These are phyloP conservation scores for Kluyveromyces siamensis DNA, from an alignment of 805 yeast genomes.

Conservation along the genomic window DNA sequence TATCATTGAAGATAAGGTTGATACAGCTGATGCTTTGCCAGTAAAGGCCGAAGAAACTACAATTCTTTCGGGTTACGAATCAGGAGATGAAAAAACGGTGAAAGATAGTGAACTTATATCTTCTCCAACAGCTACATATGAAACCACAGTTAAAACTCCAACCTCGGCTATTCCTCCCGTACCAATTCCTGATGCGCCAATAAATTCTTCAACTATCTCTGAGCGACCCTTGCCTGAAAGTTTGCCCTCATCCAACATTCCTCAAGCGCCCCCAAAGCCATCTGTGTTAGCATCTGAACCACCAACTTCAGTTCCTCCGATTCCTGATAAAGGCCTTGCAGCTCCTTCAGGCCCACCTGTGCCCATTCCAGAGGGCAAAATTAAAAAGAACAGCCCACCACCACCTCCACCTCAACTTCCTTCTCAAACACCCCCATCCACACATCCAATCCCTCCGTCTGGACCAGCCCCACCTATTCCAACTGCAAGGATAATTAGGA, in stretches of 20 bases:
- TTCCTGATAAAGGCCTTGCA: neutral
- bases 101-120: neutral
- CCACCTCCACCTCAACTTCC: constrained; percentile 7
- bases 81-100: constrained; percentile 14
- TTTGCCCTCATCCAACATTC: constrained; percentile 9
- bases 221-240: constrained; percentile 11
- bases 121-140: neutral
- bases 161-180: constrained; percentile 6
- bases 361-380: neutral
- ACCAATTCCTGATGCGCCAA: constrained; percentile 13
- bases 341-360: neutral
- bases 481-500: neutral
- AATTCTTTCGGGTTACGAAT: constrained; percentile 13
- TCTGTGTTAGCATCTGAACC: constrained; percentile 5
- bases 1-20: neutral
- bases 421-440: constrained; percentile 1
- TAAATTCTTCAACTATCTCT: neutral
- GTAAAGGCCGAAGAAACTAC: neutral
- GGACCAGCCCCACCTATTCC: constrained; percentile 12
- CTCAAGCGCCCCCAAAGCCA: constrained; percentile 3
- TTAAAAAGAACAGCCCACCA: neutral
- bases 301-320: neutral
- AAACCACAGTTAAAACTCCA: constrained; percentile 2
- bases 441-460: neutral
- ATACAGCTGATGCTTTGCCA: neutral